phyloP scores from a whole-genome alignment of 441 rosid species.

The Capsella rubella region DNA sequence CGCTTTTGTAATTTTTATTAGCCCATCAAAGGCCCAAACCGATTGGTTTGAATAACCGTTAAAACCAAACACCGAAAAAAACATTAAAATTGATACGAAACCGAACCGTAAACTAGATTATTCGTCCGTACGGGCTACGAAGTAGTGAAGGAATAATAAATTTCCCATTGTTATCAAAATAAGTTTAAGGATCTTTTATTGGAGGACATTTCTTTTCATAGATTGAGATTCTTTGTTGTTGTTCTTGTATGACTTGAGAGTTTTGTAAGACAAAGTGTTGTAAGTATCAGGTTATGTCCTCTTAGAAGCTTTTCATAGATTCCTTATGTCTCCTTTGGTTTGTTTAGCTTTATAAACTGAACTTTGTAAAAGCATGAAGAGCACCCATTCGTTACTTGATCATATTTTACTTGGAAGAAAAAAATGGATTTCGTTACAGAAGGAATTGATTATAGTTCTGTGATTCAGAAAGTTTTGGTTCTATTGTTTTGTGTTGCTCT shows the following conservation, averaged over 20 bases:
- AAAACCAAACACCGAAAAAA: too few relatives aligned
- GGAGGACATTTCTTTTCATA: slow-evolving; percentile 3
- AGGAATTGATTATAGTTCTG: slow-evolving; percentile 32
- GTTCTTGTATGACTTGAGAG: not conserved
- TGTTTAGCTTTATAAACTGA: slow-evolving; percentile 27
- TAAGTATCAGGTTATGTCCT: slow-evolving; percentile 42
- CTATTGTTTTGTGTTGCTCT: slow-evolving; percentile 53
- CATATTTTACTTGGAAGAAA: not conserved
- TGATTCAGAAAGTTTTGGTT: slow-evolving; percentile 63
- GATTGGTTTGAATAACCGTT: not conserved
- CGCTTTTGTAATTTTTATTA: not conserved
- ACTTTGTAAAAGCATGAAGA: slow-evolving; percentile 9
- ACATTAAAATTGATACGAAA: too few relatives aligned
- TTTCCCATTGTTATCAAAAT: not conserved
- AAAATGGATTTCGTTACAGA: slow-evolving; percentile 46
- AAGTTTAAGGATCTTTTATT: slow-evolving; percentile 7
- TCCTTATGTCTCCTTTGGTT: slow-evolving; percentile 16
- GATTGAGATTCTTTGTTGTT: slow-evolving; percentile 26
- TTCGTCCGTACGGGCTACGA: not conserved
- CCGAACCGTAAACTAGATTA: not conserved
- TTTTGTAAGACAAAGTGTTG: slow-evolving; percentile 25
- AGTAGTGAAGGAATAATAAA: not conserved
- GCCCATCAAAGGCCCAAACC: slow-evolving; percentile 9
- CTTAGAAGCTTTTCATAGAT: slow-evolving; percentile 28
- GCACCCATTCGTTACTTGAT: slow-evolving; percentile 29